Evolutionary conservation across 192 early-diverging fungal genomes (phyloP).

Genomic region (Linnemannia zychae): DNA sequence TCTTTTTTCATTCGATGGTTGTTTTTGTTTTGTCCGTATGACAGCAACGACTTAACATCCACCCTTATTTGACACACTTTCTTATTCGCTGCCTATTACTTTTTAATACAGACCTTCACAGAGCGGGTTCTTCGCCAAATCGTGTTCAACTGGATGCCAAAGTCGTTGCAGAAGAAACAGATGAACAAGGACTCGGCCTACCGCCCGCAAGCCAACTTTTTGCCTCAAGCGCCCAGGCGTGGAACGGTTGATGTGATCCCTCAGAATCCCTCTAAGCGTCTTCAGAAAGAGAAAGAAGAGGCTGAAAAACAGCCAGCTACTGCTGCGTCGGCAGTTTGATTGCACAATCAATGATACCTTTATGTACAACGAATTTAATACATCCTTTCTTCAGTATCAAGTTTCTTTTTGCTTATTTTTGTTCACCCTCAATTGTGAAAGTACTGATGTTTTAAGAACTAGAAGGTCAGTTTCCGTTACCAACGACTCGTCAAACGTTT

Average conservation of each 20-base stretch:
- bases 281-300: background rate
- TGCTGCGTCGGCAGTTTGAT: too few species aligned
- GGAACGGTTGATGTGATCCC: background rate
- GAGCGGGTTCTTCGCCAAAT: slow-evolving; percentile 13
- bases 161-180: background rate
- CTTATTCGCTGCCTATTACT: background rate
- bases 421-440: too few species aligned
- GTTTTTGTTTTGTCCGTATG: background rate
- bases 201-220: slow-evolving; percentile 21
- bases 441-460: too few species aligned
- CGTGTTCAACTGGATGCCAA: slow-evolving; percentile 23
- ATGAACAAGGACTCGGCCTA: background rate
- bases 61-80: too few species aligned
- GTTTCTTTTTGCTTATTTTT: too few species aligned
- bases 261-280: slow-evolving; percentile 17
- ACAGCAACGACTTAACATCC: background rate
- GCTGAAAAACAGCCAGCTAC: background rate
- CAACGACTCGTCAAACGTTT: too few species aligned
- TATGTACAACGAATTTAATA: too few species aligned
- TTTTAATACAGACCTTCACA: background rate
- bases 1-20: background rate
- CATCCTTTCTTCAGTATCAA: too few species aligned
- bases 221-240: slow-evolving; percentile 15
- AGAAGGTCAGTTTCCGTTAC: too few species aligned
- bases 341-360: too few species aligned